Evolutionary conservation across 192 early-diverging fungal genomes (phyloP).

Genomic region (Backusella australiensis): DNA sequence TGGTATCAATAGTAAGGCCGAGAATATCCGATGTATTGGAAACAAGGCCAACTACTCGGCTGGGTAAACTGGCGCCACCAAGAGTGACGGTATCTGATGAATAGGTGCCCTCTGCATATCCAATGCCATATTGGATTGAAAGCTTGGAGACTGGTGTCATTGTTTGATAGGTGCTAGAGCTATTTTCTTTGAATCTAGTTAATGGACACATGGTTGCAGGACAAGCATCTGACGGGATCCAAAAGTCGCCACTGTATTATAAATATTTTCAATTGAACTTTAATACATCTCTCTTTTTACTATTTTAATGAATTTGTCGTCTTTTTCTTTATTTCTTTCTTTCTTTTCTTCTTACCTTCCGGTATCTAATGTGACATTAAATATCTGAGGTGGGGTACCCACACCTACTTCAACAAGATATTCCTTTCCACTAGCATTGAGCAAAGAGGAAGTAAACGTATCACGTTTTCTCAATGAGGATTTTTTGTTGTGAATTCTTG

Average conservation of each 20-base stretch:
- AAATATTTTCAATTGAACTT: background rate
- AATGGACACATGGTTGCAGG: constrained; percentile 20
- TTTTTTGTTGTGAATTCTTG: background rate
- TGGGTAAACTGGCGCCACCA: constrained; percentile 1
- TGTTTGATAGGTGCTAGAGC: constrained; percentile 23
- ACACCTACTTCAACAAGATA: constrained; percentile 58
- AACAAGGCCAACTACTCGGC: constrained; percentile 29
- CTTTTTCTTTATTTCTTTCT: background rate
- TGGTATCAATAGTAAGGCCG: background rate
- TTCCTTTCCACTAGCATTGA: constrained; percentile 20
- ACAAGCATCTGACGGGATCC: constrained; percentile 31
- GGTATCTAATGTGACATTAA: constrained; percentile 93
- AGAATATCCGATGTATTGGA: constrained; percentile 15
- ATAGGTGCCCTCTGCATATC: constrained; percentile 27
- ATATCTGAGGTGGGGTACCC: constrained; percentile 87
- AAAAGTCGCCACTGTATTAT: constrained; percentile 27
- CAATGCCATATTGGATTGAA: constrained; percentile 28
- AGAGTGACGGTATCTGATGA: constrained; percentile 28
- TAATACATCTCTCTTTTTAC: background rate
- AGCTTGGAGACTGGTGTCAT: constrained; percentile 14
- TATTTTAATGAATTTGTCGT: background rate
- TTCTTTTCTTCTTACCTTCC: constrained; percentile 19
- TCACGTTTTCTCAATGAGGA: background rate
- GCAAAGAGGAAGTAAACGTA: background rate
- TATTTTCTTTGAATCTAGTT: constrained; percentile 12